Conservation (phyloP, 2,329 filamentous ascomycete genomes). For the Blumeriella jaapii region DNA sequence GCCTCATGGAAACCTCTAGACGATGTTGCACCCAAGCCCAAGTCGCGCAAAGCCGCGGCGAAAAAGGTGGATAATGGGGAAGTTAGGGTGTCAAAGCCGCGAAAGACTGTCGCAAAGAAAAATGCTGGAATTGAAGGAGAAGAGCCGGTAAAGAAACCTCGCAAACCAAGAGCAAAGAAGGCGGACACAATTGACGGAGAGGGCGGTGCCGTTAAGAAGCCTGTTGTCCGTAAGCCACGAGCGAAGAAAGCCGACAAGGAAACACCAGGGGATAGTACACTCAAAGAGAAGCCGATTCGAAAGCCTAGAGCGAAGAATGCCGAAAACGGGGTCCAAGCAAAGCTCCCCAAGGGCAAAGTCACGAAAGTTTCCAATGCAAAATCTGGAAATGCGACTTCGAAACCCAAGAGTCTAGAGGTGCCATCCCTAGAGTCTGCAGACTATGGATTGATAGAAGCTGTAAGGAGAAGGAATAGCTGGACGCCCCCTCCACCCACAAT, state of each 20-base stretch:
- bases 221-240: conserved; percentile 11
- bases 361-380: conserved; percentile 26
- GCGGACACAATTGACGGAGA: not conserved
- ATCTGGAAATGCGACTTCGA: not conserved
- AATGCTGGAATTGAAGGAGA: not conserved
- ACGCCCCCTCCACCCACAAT: conserved; percentile 44
- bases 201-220: conserved; percentile 6
- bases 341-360: conserved; percentile 26
- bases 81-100: conserved; percentile 6
- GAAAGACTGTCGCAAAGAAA: conserved; percentile 8
- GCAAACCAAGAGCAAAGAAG: conserved; percentile 18
- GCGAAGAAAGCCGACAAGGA: conserved; percentile 16
- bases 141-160: conserved; percentile 5
- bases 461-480: conserved; percentile 50
- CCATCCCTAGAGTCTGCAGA: conserved; percentile 7
- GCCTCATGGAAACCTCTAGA: conserved; percentile 5
- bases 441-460: conserved; percentile 31
- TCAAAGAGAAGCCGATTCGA: conserved; percentile 15
- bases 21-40: conserved; percentile 19
- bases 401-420: conserved; percentile 8
- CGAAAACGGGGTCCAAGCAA: conserved; percentile 23
- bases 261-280: not conserved
- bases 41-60: conserved; percentile 18
- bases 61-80: conserved; percentile 6
- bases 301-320: conserved; percentile 24